A percentile compares a stretch with the other conserved stretches of the same genome.
Evolutionary conservation across 2,329 filamentous ascomycete genomes (phyloP).

Genomic region (Aspergillus carbonarius): DNA sequence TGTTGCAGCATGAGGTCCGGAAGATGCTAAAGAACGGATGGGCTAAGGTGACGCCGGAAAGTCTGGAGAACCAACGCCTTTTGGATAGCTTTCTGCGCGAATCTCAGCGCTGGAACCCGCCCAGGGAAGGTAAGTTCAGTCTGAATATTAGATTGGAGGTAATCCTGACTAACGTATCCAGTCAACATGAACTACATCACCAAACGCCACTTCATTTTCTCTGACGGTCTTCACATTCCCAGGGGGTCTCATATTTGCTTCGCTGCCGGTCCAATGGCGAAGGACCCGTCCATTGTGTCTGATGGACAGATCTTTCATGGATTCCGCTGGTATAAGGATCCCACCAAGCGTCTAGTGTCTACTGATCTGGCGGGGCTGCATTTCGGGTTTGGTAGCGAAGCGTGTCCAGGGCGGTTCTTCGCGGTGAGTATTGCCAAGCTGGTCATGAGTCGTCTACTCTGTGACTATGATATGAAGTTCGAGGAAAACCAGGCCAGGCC

Average conservation of each 20-base stretch:
- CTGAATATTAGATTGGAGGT: too few relatives aligned
- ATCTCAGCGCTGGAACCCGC: conserved; percentile 14
- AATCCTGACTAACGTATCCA: too few relatives aligned
- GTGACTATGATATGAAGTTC: conserved; percentile 29
- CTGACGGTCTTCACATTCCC: conserved; percentile 7
- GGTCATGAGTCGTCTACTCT: conserved; percentile 24
- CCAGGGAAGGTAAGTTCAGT: not conserved
- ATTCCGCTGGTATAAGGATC: conserved; percentile 18
- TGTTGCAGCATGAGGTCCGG: not conserved
- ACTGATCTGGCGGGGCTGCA: not conserved
- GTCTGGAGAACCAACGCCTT: not conserved
- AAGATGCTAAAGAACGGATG: not conserved
- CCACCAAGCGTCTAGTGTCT: too few relatives aligned
- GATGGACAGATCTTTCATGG: conserved; percentile 23
- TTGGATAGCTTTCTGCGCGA: conserved; percentile 15
- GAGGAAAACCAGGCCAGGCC: not conserved
- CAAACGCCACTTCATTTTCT: not conserved
- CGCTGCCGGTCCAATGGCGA: conserved; percentile 4
- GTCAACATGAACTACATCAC: too few relatives aligned
- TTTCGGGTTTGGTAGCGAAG: conserved; percentile 29
- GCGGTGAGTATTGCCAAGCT: conserved; percentile 30
- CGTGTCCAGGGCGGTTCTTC: conserved; percentile 35
- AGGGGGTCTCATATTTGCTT: conserved; percentile 11
- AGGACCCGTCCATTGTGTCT: conserved; percentile 14
- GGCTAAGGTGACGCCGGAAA: not conserved